phyloP scores from a whole-genome alignment of 179 eudicot species.

The Corrigiola litoralis region DNA sequence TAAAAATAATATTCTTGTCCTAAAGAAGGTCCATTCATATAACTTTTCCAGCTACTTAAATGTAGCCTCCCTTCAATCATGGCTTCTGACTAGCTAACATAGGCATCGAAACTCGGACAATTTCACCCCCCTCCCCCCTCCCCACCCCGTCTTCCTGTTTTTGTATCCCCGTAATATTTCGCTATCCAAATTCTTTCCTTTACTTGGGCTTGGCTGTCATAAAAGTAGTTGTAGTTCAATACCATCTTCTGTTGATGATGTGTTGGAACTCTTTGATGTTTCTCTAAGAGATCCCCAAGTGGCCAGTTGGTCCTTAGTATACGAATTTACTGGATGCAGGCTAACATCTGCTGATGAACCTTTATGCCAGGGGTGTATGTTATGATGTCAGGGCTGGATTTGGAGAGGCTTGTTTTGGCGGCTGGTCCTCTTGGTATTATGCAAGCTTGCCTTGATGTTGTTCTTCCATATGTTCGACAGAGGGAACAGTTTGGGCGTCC shows the following conservation, averaged over 20 bases:
- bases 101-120: too few species aligned
- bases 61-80: too few species aligned
- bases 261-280: neutral
- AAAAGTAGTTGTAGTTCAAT: too few species aligned
- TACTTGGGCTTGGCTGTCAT: too few species aligned
- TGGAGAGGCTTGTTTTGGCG: constrained; percentile 88
- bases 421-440: constrained; percentile 92
- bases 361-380: constrained; percentile 81
- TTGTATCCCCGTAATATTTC: too few species aligned
- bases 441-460: constrained; percentile 97
- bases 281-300: neutral
- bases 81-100: too few species aligned
- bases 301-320: neutral
- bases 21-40: too few species aligned
- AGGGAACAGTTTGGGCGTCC: constrained; percentile 97
- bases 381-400: constrained; percentile 97
- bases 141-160: too few species aligned
- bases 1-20: too few species aligned
- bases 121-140: too few species aligned
- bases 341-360: constrained; percentile 4
- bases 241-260: neutral
- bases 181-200: too few species aligned
- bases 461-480: constrained; percentile 82
- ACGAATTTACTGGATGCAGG: neutral
- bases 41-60: too few species aligned